Evolutionary conservation across 2,329 filamentous ascomycete species (phyloP), one percentile per base, ranked within the genome.

Genomic region (Penicillium concentricum): DNA sequence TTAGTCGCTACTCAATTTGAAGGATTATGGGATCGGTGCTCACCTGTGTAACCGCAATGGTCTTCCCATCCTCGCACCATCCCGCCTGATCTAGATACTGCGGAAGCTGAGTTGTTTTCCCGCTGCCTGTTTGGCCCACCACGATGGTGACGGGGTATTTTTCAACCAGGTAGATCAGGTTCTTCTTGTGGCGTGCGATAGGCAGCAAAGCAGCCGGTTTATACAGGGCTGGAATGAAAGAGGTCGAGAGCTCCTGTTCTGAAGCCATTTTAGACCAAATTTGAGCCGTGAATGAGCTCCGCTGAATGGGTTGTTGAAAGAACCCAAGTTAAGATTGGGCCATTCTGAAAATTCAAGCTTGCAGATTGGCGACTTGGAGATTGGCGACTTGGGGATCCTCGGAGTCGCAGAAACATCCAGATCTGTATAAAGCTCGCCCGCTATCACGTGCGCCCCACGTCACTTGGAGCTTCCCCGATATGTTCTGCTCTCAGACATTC

Each of bases 81-180:
- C 93, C 93, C 68, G 89, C 90, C 66, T 90, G 82, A 56, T 96
- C 87, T 13, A 97, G 82, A 67, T 89, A 97, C 66, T 97, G 93
- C 1, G 94, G 94, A 42, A 97, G 88, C 71, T 97, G 94, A 0
- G 94, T 97, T 1, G 92, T 96, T 76, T 97, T 97, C 41, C 93
- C 92, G 24, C 90, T 96, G 4, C 94, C 94, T 1, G 94, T 97
- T 71, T 97, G 92, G 9, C 93, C 94, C 53, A 97, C 87, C 13
- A 97, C 86, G 49, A 97, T 91, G 0, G 90, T 93, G 56, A 97
- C 88, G 0, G 90, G 88, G 61, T 86, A 85, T 8, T 85, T 92
- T 72, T 97, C 93, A 57, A 97, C 84, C 15, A 92, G 82, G 74
- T 96, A 97, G 2, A 97, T 82, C 2, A 99, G 79, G 52, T 82